Conservation (phyloP, 202 grass and related monocot genomes). For the Zoysia matrella region DNA sequence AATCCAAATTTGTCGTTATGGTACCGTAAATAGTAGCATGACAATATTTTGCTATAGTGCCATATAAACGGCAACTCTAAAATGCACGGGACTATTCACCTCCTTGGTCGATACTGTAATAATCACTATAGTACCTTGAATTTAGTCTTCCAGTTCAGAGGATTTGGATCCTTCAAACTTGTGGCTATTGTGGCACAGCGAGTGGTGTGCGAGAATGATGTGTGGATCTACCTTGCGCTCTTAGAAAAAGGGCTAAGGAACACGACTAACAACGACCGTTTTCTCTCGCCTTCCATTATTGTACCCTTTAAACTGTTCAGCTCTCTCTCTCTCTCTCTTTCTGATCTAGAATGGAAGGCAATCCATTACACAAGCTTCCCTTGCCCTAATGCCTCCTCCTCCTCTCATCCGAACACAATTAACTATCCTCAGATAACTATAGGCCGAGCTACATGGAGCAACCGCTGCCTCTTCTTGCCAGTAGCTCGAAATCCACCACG, state of each 20-base stretch:
- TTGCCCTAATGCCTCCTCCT: conserved; percentile 36
- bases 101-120: too few relatives aligned
- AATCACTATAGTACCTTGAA: too few relatives aligned
- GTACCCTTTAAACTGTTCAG: conserved; percentile 34
- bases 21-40: too few relatives aligned
- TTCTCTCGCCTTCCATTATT: conserved; percentile 42
- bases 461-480: conserved; percentile 37
- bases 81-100: too few relatives aligned
- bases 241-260: not conserved
- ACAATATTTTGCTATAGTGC: too few relatives aligned
- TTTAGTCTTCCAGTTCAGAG: too few relatives aligned
- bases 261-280: conserved; percentile 44
- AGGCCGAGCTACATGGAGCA: conserved; percentile 49
- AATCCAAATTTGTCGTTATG: too few relatives aligned
- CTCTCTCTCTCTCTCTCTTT: not conserved
- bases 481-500: conserved; percentile 43
- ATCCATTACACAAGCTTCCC: conserved; percentile 11
- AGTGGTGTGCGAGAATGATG: too few relatives aligned
- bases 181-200: too few relatives aligned
- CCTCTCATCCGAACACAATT: conserved; percentile 28
- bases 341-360: conserved; percentile 31
- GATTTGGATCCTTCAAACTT: too few relatives aligned
- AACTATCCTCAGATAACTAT: conserved; percentile 37
- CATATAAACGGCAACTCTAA: too few relatives aligned
- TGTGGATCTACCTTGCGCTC: not conserved